Base-by-base conservation (phyloP, 768 basidiomycete genomes). In the Lanmaoa rubissima region DNA sequence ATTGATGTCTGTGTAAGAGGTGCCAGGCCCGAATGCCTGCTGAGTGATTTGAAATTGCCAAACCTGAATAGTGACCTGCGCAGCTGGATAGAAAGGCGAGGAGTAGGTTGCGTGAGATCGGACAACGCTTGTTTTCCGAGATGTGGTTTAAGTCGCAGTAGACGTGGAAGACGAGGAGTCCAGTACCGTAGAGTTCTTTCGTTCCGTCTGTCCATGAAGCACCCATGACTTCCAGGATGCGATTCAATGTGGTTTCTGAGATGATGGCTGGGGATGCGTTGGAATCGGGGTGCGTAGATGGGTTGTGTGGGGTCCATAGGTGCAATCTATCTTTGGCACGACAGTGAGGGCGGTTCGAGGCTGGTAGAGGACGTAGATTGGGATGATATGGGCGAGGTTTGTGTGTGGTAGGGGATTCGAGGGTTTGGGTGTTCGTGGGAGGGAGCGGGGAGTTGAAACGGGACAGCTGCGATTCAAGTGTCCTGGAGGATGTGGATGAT, bases 401-500 rank as follows among this genome's bases (percentile, higher is more conserved):
- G 26, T 26, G 26, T 26, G 26, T 26, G 26, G 26, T 26, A 5
- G 26, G 26, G 5, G 26, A 2, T 26, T 26, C 26, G 3, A 26
- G 5, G 26, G 26, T 5, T 26, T 2, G 26, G 26, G 26, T n/a
- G n/a, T n/a, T n/a, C n/a, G n/a, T n/a, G n/a, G n/a, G 26, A 26
- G 8, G 24, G 6, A 45, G 11, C 1, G 10, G 44, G 7, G 17
- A 11, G 26, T 45, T 5, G 10, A 45, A 45, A 6, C 5, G 9
- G n/a, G n/a, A n/a, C n/a, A n/a, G 16, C 0, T 0, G 5, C 11
- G 28, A 26, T 8, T 5, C 8, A 0, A 12, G 28, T 1, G 5
- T 12, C 3, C 17, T 45, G 44, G 10, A 45, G 9, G 5, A 28
- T 3, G 1, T 10, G 28, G 26, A 28, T 16, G 44, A 45, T 26